Base-by-base conservation (phyloP, 805 yeast species). In the Debaryomyces hansenii region DNA sequence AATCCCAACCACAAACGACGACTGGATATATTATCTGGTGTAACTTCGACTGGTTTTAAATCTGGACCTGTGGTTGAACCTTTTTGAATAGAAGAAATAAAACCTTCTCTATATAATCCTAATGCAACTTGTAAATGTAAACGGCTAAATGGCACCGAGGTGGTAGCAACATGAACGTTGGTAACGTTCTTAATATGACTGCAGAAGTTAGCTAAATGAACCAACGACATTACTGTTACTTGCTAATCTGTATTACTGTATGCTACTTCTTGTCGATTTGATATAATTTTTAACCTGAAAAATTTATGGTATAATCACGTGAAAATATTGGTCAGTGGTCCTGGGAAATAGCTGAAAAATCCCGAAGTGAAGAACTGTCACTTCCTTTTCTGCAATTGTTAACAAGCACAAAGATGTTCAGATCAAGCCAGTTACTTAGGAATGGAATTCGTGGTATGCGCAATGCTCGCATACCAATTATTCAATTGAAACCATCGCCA, bases 1-100 rank as follows among this genome's bases (percentile, higher is more conserved):
- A 94, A 73, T 2, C 91, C 95, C 16, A 94, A 66, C 99, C 99
- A 94, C 42, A 94, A 76, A 55, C 96, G 78, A 60, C 98, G 82
- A 1, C 91, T 79, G 15, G 96, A 68, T 27, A 94, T 81, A 61
- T 92, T 91, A 62, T 88, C 96, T 29, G 86, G 90, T 0, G 98
- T 90, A 18, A 83, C 87, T 37, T 85, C 90, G 4, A 82, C 82
- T 0, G 91, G 85, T 1, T 71, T 72, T 38, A 71, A 62, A 64
- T 94, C 98, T 11, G 99, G 98, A 1, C 97, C 96, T 8, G 78
- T 63, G 1, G 80, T 72, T 7, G 92, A 86, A 2, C 99, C 99
- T 59, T 88, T 80, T 59, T 88, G 95, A 43, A 94, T 78, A 2
- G 90, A 80, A 0, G 90, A 79, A 37, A 94, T 72, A 63, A 92